Evolutionary conservation across 345 rosid species (phyloP).

Genomic region (Arabis hirsuta): DNA sequence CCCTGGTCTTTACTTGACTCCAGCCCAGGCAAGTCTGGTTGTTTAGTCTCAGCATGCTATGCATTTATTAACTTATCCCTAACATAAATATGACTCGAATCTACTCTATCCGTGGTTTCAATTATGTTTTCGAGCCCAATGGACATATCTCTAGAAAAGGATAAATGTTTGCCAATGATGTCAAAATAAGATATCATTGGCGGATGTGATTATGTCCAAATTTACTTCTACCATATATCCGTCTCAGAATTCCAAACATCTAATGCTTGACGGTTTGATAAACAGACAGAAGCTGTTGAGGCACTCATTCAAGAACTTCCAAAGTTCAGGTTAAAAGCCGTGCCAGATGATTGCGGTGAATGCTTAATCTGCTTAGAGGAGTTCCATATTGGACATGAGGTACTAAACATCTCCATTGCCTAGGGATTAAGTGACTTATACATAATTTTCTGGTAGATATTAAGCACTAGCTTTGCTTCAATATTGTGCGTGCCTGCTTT

Average conservation of each 20-base stretch:
- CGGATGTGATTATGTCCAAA: conserved; percentile 7
- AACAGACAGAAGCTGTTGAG: conserved; percentile 94
- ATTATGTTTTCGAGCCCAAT: not conserved
- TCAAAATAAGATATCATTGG: conserved; percentile 9
- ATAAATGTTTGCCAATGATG: conserved; percentile 25
- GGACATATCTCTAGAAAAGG: conserved; percentile 1
- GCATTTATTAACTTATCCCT: conserved; percentile 26
- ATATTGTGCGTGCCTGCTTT: conserved; percentile 3
- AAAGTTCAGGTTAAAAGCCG: conserved; percentile 92
- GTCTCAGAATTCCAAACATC: conserved; percentile 13
- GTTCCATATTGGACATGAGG: conserved; percentile 92
- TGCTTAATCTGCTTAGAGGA: conserved; percentile 99
- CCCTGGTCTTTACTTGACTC: conserved; percentile 93
- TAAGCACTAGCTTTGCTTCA: conserved; percentile 13
- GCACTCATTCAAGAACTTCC: conserved; percentile 98
- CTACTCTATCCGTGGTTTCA: conserved; percentile 13
- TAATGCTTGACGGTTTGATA: conserved; percentile 23
- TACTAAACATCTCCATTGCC: conserved; percentile 30
- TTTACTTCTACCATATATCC: not conserved
- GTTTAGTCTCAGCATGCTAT: conserved; percentile 16
- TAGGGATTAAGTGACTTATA: conserved; percentile 7
- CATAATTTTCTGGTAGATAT: not conserved
- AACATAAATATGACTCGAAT: conserved; percentile 10
- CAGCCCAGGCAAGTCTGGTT: conserved; percentile 70
- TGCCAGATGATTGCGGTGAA: conserved; percentile 97